Evolutionary conservation across 768 basidiomycete species (phyloP).

Genomic region (Termitomyces sp.): DNA sequence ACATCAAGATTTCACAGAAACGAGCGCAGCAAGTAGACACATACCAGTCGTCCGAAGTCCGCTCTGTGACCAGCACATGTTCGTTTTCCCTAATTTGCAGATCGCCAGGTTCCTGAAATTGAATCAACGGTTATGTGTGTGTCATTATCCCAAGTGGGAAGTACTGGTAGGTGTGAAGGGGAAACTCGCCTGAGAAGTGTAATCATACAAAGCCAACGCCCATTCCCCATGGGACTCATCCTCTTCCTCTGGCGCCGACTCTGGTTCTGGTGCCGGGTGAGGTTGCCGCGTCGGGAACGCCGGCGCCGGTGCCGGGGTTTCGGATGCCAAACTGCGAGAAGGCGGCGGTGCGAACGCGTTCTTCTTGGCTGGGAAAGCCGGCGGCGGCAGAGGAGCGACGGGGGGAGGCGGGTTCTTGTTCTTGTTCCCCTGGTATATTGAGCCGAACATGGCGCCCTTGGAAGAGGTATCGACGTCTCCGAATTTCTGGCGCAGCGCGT

Average conservation of each 20-base stretch:
- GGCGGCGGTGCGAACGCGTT: slow-evolving; percentile 23
- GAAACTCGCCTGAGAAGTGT: slow-evolving; percentile 47
- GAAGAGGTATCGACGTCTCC: slow-evolving; percentile 57
- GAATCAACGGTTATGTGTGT: neutral
- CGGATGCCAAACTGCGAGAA: no score
- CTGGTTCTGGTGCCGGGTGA: slow-evolving; percentile 26
- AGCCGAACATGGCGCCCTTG: slow-evolving; percentile 37
- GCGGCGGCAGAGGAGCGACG: slow-evolving; percentile 21
- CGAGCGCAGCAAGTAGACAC: neutral
- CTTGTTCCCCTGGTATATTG: slow-evolving; percentile 36
- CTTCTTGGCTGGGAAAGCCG: slow-evolving; percentile 36
- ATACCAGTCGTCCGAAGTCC: slow-evolving; percentile 73
- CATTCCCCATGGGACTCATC: slow-evolving; percentile 53
- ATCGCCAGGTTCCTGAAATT: slow-evolving; percentile 70
- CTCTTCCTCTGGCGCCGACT: slow-evolving; percentile 26
- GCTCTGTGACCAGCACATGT: slow-evolving; percentile 57
- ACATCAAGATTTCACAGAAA: neutral
- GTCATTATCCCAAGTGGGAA: neutral
- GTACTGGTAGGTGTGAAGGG: neutral
- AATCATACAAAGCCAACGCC: slow-evolving; percentile 77
- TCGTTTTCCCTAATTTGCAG: slow-evolving; percentile 51
- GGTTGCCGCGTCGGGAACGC: slow-evolving; percentile 23
- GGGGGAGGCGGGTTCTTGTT: slow-evolving; percentile 31
- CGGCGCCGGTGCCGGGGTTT: no score
- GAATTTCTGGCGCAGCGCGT: slow-evolving; percentile 38